Evolutionary conservation across 139 green algal genomes (phyloP).

Genomic region (Dunaliella primolecta): DNA sequence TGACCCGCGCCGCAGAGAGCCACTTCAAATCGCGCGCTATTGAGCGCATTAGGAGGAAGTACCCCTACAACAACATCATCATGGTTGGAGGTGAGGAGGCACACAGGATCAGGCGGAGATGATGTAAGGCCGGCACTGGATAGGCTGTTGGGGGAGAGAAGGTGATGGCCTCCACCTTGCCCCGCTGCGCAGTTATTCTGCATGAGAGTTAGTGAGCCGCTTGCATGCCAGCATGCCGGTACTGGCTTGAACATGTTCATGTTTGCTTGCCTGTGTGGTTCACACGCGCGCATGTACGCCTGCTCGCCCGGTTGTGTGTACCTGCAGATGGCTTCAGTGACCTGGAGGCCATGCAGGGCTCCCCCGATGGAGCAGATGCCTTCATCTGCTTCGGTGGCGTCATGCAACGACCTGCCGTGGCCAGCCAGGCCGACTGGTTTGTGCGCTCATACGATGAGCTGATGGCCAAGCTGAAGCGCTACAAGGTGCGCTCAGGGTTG

Average conservation of each 20-base stretch:
- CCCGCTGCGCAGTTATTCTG: too few relatives aligned
- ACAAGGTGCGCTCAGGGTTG: constrained; percentile 34
- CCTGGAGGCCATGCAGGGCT: constrained; percentile 4
- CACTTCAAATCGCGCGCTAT: constrained; percentile 57
- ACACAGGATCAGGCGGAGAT: too few relatives aligned
- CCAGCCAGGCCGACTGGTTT: constrained; percentile 55
- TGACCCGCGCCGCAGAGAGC: constrained; percentile 55
- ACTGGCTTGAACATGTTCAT: too few relatives aligned
- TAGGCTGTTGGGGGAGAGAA: too few relatives aligned
- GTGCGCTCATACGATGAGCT: not conserved
- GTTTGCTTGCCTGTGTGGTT: too few relatives aligned
- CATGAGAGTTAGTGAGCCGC: too few relatives aligned
- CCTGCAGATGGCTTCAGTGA: not conserved
- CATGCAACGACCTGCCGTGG: constrained; percentile 45
- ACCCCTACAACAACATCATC: constrained; percentile 71
- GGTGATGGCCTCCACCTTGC: too few relatives aligned
- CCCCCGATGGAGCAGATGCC: constrained; percentile 47
- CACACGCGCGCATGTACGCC: too few relatives aligned
- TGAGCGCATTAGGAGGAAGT: constrained; percentile 35
- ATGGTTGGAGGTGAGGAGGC: constrained; percentile 50
- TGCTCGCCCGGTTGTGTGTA: too few relatives aligned
- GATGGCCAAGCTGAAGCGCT: constrained; percentile 5
- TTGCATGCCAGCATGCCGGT: too few relatives aligned
- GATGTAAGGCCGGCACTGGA: too few relatives aligned
- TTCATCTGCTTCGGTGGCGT: constrained; percentile 64